Percentiles rank a stretch among this genome's conserved stretches.
phyloP scores from a whole-genome alignment of 257 asterid genomes.

The Solanum chiquidenum region DNA sequence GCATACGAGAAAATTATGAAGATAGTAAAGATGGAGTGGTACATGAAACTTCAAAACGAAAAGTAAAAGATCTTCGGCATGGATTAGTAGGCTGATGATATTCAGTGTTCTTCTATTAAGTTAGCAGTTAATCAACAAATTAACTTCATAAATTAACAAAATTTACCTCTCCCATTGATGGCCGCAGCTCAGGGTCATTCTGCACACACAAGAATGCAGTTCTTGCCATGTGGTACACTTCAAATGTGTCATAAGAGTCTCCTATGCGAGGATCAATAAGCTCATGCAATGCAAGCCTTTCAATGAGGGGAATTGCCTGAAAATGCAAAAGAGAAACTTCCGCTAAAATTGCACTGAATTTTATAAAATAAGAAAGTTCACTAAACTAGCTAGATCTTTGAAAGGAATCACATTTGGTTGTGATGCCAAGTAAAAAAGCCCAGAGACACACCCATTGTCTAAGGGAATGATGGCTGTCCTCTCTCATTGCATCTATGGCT shows the following conservation, averaged over 20 bases:
- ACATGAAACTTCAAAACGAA: not conserved
- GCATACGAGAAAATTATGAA: not conserved
- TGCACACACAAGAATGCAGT: conserved; percentile 62
- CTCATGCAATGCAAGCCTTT: conserved; percentile 64
- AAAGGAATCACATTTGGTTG: not conserved
- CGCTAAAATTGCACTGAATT: not conserved
- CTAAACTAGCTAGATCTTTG: not conserved
- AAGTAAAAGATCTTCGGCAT: not conserved
- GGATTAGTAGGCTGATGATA: not conserved
- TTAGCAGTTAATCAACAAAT: not conserved
- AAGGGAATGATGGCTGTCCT: conserved; percentile 37
- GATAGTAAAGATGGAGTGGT: not conserved
- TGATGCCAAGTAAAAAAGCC: not conserved
- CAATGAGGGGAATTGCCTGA: conserved; percentile 53
- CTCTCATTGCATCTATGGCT: conserved; percentile 39
- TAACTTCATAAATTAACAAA: not conserved
- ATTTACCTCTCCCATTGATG: conserved; percentile 71
- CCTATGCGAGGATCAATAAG: conserved; percentile 57
- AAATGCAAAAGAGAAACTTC: not conserved
- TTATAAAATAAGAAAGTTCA: not conserved
- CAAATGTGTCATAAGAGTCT: conserved; percentile 50
- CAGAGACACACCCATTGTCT: conserved; percentile 54
- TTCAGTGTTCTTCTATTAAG: not conserved
- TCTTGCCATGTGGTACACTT: conserved; percentile 67
- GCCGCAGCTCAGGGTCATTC: conserved; percentile 58